Base-by-base conservation (phyloP, 257 asterid genomes). In the Mitragyna speciosa region DNA sequence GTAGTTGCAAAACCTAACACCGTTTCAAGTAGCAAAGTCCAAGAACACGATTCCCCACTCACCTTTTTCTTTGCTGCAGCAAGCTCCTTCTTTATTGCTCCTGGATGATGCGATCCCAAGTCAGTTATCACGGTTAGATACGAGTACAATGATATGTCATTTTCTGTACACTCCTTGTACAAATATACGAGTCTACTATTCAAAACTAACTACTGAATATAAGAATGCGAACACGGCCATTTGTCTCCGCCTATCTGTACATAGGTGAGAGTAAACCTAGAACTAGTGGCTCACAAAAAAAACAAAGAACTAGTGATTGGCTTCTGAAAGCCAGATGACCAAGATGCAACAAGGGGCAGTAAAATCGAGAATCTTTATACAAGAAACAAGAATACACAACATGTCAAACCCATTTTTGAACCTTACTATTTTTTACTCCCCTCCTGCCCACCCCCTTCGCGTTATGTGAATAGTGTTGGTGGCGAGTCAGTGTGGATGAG, bases 51-150 rank as follows among this genome's bases (percentile, higher is more conserved):
- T 17, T 41, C 28, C 51, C 39, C 48, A 71, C 74, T 82, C 77
- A 92, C 99, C 98, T 89, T 95, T 90, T 87, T 91, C 90, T 90
- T 93, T 78, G 94, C 92, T 78, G 96, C 88, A 65, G 93, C 90
- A 80, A 88, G 75, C 88, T 93, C 97, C 83, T 87, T 95, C 75
- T 88, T 93, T 63, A 95, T 95, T 78, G 92, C 94, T 41, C 94
- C 99, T 95, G 81, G 8, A 86, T 80, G 77, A 77, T 66, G 22
- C 28, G 74, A 78, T 20, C 28, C 12, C 48, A 31, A 56, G 22
- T 54, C 70, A 39, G 28, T 45, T 30, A n/a, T 49, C 49, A 80
- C n/a, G 3, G 39, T 66, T n/a, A 58, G 36, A 39, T 28, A 51
- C 20, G 22, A 20, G 28, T 56, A 56, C 1, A 22, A 56, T n/a